phyloP scores from a whole-genome alignment of 2,329 filamentous ascomycete genomes.

The Arthrobotrys sphaeroides region DNA sequence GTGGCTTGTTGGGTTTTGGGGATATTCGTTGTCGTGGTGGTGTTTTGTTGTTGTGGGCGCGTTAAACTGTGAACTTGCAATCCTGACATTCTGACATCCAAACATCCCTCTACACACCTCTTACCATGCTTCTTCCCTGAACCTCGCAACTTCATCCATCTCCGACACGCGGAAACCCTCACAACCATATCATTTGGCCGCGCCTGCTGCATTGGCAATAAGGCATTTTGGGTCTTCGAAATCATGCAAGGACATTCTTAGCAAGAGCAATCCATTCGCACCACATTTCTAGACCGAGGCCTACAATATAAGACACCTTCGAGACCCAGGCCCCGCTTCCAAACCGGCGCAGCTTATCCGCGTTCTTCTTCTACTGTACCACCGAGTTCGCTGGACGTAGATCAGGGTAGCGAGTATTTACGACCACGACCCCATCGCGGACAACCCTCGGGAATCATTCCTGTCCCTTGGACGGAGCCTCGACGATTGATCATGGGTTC shows the following conservation, averaged over 20 bases:
- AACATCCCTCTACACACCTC: not conserved
- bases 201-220: not conserved
- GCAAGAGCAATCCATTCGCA: constrained; percentile 17
- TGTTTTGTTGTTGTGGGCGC: constrained; percentile 44
- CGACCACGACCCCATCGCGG: not conserved
- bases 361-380: not conserved
- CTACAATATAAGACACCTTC: not conserved
- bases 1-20: constrained; percentile 5
- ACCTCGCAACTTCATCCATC: not conserved
- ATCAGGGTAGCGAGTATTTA: not conserved
- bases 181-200: not conserved
- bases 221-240: not conserved
- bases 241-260: constrained; percentile 31
- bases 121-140: not conserved
- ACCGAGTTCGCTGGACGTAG: not conserved
- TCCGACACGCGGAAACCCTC: not conserved
- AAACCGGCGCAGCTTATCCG: not conserved
- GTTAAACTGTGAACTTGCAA: constrained; percentile 2
- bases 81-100: no score
- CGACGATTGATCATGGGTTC: constrained; percentile 26
- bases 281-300: not conserved
- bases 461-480: not conserved
- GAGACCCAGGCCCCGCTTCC: constrained; percentile 8
- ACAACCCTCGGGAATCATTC: not conserved
- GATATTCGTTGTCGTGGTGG: constrained; percentile 17